These are phyloP conservation scores for Botrytis elliptica DNA, from an alignment of 2,329 filamentous ascomycete species.

Conservation along the genomic window DNA sequence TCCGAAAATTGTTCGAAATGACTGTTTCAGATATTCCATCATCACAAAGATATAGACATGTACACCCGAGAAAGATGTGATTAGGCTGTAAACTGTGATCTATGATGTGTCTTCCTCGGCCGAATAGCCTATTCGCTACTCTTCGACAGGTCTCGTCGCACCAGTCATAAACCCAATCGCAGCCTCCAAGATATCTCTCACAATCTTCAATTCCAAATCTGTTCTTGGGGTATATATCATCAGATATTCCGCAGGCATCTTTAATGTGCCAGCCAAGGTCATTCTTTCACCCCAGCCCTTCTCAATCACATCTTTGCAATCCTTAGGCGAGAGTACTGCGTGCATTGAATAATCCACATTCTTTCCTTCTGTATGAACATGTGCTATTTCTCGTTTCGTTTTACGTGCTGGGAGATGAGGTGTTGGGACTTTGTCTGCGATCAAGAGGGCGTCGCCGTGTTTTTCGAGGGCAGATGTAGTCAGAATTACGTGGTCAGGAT, in stretches of 20 bases:
- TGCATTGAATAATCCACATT: constrained; percentile 32
- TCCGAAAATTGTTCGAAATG: not conserved
- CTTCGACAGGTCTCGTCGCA: not conserved
- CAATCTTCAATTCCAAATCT: constrained; percentile 27
- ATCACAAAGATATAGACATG: not conserved
- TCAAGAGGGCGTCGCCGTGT: constrained; percentile 29
- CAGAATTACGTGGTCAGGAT: constrained; percentile 24
- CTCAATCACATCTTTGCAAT: constrained; percentile 34
- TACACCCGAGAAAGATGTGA: too few species aligned
- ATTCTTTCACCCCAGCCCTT: constrained; percentile 35
- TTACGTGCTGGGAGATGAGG: constrained; percentile 28
- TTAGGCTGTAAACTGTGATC: too few species aligned
- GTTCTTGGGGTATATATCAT: constrained; percentile 33
- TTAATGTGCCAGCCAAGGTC: constrained; percentile 28
- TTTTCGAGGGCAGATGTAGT: constrained; percentile 31
- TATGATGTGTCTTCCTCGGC: not conserved
- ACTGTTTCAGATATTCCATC: too few species aligned
- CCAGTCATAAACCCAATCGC: constrained; percentile 34
- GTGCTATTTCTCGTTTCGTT: constrained; percentile 31
- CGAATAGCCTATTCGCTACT: not conserved
- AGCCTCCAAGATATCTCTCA: constrained; percentile 30
- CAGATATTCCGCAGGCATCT: constrained; percentile 31
- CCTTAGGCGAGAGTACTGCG: constrained; percentile 29
- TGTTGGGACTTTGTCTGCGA: constrained; percentile 26
- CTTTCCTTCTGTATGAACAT: constrained; percentile 29